phyloP scores from a whole-genome alignment of 306 rosid species.

The Trifolium fragiferum region DNA sequence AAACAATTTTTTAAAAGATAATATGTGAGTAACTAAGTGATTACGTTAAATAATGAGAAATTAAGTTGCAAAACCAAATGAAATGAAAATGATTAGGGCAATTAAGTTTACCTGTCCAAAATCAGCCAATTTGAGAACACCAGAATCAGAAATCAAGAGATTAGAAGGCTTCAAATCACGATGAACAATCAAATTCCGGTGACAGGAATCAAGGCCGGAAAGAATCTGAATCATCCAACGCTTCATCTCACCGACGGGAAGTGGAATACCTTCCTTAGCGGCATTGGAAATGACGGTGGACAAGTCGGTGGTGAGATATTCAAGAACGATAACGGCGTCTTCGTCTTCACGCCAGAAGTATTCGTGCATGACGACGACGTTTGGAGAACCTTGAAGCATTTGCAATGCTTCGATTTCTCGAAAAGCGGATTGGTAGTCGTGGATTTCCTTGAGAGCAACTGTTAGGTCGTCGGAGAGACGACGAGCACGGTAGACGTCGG shows the following conservation, averaged over 20 bases:
- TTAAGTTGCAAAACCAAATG: not conserved
- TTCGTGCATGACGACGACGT: slow-evolving; percentile 77
- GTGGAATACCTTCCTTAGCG: slow-evolving; percentile 19
- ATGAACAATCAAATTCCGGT: slow-evolving; percentile 74
- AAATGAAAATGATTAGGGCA: not conserved
- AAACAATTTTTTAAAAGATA: too few relatives aligned
- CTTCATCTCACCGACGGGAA: slow-evolving; percentile 68
- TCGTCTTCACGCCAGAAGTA: slow-evolving; percentile 79
- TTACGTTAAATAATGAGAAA: not conserved
- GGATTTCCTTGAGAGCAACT: slow-evolving; percentile 95
- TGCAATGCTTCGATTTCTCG: slow-evolving; percentile 90
- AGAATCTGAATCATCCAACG: slow-evolving; percentile 93
- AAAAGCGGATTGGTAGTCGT: slow-evolving; percentile 88
- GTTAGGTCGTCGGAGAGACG: slow-evolving; percentile 74
- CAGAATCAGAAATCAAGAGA: slow-evolving; percentile 75
- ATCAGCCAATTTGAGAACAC: slow-evolving; percentile 89
- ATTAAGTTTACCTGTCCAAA: slow-evolving; percentile 67
- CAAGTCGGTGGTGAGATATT: slow-evolving; percentile 73
- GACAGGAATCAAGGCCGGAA: slow-evolving; percentile 81
- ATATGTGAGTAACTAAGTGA: not conserved
- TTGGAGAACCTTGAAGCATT: slow-evolving; percentile 65
- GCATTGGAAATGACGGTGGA: slow-evolving; percentile 69
- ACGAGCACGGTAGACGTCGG: slow-evolving; percentile 88
- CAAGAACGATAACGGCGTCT: slow-evolving; percentile 91
- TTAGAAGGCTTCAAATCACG: slow-evolving; percentile 95